phyloP scores from a whole-genome alignment of 306 rosid genomes.

The Cucurbita maxima region DNA sequence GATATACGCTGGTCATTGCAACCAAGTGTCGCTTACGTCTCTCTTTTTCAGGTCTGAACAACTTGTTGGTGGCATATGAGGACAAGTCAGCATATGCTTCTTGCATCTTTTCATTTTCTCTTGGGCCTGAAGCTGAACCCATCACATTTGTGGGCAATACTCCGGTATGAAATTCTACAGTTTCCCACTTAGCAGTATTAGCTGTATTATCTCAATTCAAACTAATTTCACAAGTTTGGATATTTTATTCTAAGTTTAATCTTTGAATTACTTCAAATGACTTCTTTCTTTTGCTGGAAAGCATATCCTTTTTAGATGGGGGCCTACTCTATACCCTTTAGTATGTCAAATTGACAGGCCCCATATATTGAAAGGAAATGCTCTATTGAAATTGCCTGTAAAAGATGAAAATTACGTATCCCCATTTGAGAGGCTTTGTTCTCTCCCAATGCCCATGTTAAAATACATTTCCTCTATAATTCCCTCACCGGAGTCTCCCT shows the following conservation, averaged over 20 bases:
- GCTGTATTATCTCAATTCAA: background rate
- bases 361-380: background rate
- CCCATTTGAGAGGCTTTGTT: background rate
- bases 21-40: background rate
- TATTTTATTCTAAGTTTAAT: background rate
- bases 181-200: background rate
- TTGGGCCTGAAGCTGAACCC: constrained; percentile 60
- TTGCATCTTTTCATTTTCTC: constrained; percentile 62
- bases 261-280: background rate
- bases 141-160: constrained; percentile 77
- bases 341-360: background rate
- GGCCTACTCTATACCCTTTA: background rate
- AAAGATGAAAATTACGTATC: background rate
- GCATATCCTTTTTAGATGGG: background rate
- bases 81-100: constrained; percentile 91
- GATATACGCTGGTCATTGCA: background rate
- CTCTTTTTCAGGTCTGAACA: constrained; percentile 64
- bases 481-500: background rate
- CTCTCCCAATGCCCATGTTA: background rate
- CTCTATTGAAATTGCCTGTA: background rate
- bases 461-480: background rate
- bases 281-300: background rate
- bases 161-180: constrained; percentile 28
- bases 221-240: background rate
- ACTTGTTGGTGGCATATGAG: constrained; percentile 74